These are phyloP conservation scores for Sugiyamaella castrensis DNA, from an alignment of 1,139 yeast genomes.

Conservation along the genomic window DNA sequence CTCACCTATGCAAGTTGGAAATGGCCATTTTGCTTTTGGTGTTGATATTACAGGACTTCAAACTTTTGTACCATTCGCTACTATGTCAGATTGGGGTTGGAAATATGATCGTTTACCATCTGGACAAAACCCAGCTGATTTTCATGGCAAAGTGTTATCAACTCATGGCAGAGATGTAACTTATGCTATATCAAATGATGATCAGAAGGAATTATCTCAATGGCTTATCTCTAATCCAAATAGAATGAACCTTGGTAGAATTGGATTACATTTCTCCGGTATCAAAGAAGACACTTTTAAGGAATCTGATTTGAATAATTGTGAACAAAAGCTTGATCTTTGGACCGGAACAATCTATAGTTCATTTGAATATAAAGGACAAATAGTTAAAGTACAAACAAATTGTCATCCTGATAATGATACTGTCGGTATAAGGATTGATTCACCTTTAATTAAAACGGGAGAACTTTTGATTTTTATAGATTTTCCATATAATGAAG, in stretches of 20 bases:
- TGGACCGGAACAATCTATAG: constrained; percentile 11
- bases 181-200: constrained; percentile 13
- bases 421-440: constrained; percentile 7
- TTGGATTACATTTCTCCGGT: constrained; percentile 9
- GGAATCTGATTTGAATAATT: constrained; percentile 4
- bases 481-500: constrained; percentile 14
- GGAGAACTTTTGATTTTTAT: constrained; percentile 6
- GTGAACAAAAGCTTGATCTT: constrained; percentile 8
- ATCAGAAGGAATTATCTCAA: constrained; percentile 16
- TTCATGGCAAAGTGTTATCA: constrained; percentile 11
- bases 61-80: constrained; percentile 16
- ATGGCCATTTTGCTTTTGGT: constrained; percentile 17
- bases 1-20: constrained; percentile 15
- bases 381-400: constrained; percentile 4
- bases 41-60: constrained; percentile 18
- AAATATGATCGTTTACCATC: constrained; percentile 14
- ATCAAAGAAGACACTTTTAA: neutral
- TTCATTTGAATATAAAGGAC: constrained; percentile 1
- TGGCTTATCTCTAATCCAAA: constrained; percentile 19
- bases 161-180: constrained; percentile 13
- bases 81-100: constrained; percentile 19
- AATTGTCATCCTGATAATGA: constrained; percentile 9
- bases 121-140: constrained; percentile 5
- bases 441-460: constrained; percentile 5
- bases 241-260: constrained; percentile 15